Base-by-base conservation (phyloP, 495 filamentous ascomycete species). In the Parathielavia appendiculata region DNA sequence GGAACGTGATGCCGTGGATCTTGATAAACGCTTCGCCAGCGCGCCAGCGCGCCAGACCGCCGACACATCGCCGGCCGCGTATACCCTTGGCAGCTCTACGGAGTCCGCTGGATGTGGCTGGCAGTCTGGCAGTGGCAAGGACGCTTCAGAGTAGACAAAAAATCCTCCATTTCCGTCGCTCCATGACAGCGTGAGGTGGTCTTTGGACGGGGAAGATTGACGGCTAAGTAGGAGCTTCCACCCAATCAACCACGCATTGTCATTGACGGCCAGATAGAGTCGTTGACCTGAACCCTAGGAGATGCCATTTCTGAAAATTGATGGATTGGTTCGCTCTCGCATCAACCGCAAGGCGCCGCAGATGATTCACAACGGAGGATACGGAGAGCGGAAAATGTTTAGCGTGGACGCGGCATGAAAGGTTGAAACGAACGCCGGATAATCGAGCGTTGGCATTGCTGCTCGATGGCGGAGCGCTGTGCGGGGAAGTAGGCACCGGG, bases 11-110 rank as follows among this genome's bases (percentile, higher is more conserved):
- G 46, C 52, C 30, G 16, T 45, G 47, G 1, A 43, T 48, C 26
- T 63, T 59, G 57, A 63, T 54, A 26, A 63, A 63, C 16, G 57
- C 56, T 23, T 59, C 57, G 0, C 61, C 61, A 1, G 53, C 61
- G 16, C 57, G 0, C 61, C 61, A 1, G 53, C 61, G 16, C 52
- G 52, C 61, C 56, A 63, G 10, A 63, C 57, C 4, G 61, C 61
- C 4, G 61, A 23, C 11, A 32, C 46, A 40, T 56, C 45, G 5
- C 52, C 61, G 14, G 53, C 57, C 0, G 49, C 17, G 46, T 63
- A 54, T 22, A 56, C 57, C 14, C 35, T 14, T 1, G 55, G 45
- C 11, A 63, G 32, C 1, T 23, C 38, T n/a, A 22, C 3, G 2
- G 45, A 43, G 22, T 54, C n/a, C 10, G 13, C 13, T 13, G 51